Evolutionary conservation across 2,329 filamentous ascomycete species (phyloP).

Genomic region (Fusarium longipes): DNA sequence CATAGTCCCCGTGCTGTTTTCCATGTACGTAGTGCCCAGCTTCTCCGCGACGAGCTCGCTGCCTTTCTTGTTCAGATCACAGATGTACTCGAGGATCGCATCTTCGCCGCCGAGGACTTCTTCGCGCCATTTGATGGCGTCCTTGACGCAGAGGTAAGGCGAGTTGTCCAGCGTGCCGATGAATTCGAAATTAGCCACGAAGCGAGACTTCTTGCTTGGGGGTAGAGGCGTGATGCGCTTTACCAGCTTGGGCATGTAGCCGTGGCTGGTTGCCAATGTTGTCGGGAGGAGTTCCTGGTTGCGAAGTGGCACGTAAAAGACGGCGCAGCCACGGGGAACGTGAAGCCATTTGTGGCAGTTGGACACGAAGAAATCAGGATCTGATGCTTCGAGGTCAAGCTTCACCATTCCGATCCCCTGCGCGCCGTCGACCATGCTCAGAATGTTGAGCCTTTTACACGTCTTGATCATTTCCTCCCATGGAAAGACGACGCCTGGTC

Average conservation of each 20-base stretch:
- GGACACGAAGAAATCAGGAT: conserved; percentile 87
- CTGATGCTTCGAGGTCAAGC: conserved; percentile 72
- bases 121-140: conserved; percentile 76
- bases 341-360: conserved; percentile 95
- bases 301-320: conserved; percentile 80
- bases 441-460: conserved; percentile 74
- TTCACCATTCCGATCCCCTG: conserved; percentile 85
- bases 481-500: conserved; percentile 83
- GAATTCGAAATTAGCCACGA: conserved; percentile 79
- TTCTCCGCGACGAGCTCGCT: conserved; percentile 69
- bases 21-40: conserved; percentile 77
- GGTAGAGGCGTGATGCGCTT: conserved; percentile 57
- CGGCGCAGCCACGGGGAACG: conserved; percentile 80
- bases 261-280: conserved; percentile 83
- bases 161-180: conserved; percentile 79
- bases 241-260: conserved; percentile 67
- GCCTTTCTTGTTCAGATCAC: conserved; percentile 71
- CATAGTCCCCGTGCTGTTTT: conserved; percentile 71
- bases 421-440: conserved; percentile 85
- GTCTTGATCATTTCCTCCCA: conserved; percentile 74
- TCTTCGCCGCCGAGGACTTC: conserved; percentile 79
- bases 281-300: conserved; percentile 82
- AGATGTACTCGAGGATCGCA: conserved; percentile 72
- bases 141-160: conserved; percentile 77
- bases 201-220: conserved; percentile 63